Evolutionary conservation across 2,329 filamentous ascomycete species (phyloP), one percentile per base, ranked within the genome.

Genomic region (Beauveria sp.): DNA sequence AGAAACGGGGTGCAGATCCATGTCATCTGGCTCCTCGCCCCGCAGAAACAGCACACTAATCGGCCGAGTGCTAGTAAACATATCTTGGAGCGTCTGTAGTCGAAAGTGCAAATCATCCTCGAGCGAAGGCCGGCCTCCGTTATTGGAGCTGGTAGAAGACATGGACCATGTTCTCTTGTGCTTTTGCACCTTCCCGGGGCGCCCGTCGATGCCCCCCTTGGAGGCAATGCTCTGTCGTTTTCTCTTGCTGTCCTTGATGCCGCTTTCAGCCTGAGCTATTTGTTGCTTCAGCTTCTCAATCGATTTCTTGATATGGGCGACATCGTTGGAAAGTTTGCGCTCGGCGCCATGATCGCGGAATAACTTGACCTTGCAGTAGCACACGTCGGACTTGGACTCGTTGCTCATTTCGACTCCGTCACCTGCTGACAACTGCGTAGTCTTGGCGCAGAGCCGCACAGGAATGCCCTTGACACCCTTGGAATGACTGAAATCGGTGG

Each of bases 391-490:
- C 37, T 68, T 77, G 18, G 76, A 71, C 30, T 77, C 79, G 9
- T 75, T 70, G 1, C 79, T 72, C 5, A 77, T 75, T 16, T 78
- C 77, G 2, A 80, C 79, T 28, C 81, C 47, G 8, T 55, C 53
- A 22, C 53, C 80, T 18, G 79, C 75, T 0, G 81, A 76, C 1
- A 93, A 63, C 12, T 87, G 75, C 65, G 89, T 88, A 0, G 94
- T 97, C 75, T 97, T 97, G 16, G 92, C 87, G 73, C 93, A 97
- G 0, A 97, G 82, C 60, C 94, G 82, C 5, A 99, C 92, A 0
- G 94, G 93, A 65, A 97, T 97, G 41, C 94, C 94, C 75, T 97
- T 99, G 54, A 99, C 94, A 51, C 94, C 94, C 71, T 99, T 99
- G 10, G 94, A 97, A 71, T 97, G 94, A 73, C 93, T 97, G 72